Evolutionary conservation across 768 basidiomycete genomes (phyloP), one percentile per base, ranked within the genome.

Genomic region (Coprinopsis strossmayeri): DNA sequence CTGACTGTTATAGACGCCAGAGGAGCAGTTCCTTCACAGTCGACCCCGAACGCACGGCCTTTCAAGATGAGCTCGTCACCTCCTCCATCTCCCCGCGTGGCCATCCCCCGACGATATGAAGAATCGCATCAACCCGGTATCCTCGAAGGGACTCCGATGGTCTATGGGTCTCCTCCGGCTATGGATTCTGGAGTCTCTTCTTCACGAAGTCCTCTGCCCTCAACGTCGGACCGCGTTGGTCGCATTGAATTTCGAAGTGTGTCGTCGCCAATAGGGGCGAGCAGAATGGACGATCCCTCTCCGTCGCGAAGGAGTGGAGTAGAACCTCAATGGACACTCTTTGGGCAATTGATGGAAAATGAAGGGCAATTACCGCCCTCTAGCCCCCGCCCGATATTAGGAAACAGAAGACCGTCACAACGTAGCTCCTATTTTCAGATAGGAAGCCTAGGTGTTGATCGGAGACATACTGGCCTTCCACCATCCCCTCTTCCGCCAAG

Each of bases 291-390:
- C 30, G n/a, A 15, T 10, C 32, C 43, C 9, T 45, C 49, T 2
- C 35, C 44, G 5, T 30, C 21, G n/a, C 3, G 2, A 18, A 18
- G 27, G 11, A 34, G 18, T 20, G 7, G 25, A n/a, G 1, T 12
- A 3, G 49, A 50, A 9, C 62, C 62, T n/a, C 67, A 74, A 66
- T 87, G 86, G 86, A 68, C 82, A 0, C 64, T 87, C 3, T 87
- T 87, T 54, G 78, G 74, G 5, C 82, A 87, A 59, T 61, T 84
- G 34, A 84, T 87, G 81, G 78, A 84, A 58, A 79, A 81, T 55
- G 81, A 79, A 40, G 76, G 74, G 1, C 74, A 73, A 32, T 56
- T 70, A 30, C 66, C 62, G 44, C 46, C 50, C 23, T 48, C 56
- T 1, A 46, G 44, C 27, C 53, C 46, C 44, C 47, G 28, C n/a